Evolutionary conservation across 1,139 yeast species (phyloP).

Genomic region (Taphrina sp.): DNA sequence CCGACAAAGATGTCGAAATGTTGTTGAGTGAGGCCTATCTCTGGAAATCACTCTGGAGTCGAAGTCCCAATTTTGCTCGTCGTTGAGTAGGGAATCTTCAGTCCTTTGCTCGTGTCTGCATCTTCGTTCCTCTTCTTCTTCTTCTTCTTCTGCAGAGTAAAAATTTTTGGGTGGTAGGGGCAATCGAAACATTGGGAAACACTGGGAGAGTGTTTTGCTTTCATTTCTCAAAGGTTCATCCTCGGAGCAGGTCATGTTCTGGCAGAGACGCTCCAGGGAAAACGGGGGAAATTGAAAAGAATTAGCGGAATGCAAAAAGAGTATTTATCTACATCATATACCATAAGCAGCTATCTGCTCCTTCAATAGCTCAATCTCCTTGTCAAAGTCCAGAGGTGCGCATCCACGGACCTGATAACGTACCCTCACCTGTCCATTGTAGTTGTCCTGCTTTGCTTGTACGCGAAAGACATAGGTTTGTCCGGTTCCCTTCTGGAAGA

Average conservation of each 20-base stretch:
- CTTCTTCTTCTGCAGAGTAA: no score
- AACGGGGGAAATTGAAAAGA: no score
- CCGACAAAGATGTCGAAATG: constrained; percentile 84
- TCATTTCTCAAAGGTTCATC: no score
- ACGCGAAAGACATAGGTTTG: constrained; percentile 70
- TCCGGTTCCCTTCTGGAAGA: constrained; percentile 58
- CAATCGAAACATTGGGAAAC: no score
- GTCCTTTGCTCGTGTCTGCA: no score
- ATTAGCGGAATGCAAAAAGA: no score
- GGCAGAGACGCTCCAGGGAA: no score
- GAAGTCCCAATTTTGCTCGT: constrained; percentile 25
- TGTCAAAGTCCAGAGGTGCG: constrained; percentile 16
- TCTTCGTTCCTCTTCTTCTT: no score
- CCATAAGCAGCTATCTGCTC: constrained; percentile 26
- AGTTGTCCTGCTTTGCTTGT: constrained; percentile 79
- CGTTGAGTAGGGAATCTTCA: neutral
- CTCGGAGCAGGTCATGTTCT: no score
- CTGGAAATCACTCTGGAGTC: constrained; percentile 75
- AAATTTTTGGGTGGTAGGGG: no score
- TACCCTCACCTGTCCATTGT: constrained; percentile 73
- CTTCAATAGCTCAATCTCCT: constrained; percentile 13
- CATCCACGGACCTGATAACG: constrained; percentile 50
- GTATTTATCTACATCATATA: neutral
- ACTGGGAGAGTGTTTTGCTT: no score
- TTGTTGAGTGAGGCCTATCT: constrained; percentile 92